Conservation (phyloP, 2,329 filamentous ascomycete species). For the Aspergillus persii region DNA sequence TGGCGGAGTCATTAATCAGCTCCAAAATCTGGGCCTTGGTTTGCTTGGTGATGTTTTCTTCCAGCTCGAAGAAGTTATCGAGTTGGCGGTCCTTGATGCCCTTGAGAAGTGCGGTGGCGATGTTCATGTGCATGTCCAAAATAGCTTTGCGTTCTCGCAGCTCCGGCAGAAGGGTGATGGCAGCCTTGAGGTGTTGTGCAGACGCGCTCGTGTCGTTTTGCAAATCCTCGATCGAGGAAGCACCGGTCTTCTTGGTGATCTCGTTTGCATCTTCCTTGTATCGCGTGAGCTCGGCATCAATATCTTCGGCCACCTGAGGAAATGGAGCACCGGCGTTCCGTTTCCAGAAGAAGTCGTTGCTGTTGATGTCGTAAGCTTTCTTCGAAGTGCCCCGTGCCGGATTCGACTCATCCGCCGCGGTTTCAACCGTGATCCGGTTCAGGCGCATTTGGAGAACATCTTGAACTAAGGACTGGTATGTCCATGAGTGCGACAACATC, state of each 20-base stretch:
- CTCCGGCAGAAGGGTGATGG: conserved; percentile 88
- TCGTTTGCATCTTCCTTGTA: conserved; percentile 96
- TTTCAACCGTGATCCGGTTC: conserved; percentile 91
- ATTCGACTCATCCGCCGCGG: conserved; percentile 73
- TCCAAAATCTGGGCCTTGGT: conserved; percentile 86
- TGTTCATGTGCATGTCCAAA: conserved; percentile 99
- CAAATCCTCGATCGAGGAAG: conserved; percentile 86
- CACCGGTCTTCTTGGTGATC: conserved; percentile 92
- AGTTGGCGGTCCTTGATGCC: conserved; percentile 94
- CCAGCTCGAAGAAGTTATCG: conserved; percentile 93
- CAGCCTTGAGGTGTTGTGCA: conserved; percentile 91
- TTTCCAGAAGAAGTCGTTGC: conserved; percentile 94
- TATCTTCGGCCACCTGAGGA: conserved; percentile 93
- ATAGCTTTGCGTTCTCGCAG: conserved; percentile 87
- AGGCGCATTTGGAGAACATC: conserved; percentile 76
- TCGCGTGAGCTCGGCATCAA: conserved; percentile 85
- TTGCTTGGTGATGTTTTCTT: conserved; percentile 89
- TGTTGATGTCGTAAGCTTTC: conserved; percentile 83
- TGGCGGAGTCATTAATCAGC: conserved; percentile 73
- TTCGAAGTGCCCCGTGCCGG: conserved; percentile 74
- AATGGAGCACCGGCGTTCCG: conserved; percentile 90
- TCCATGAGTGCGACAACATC: conserved; percentile 98
- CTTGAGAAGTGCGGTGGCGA: conserved; percentile 72
- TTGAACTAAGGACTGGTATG: conserved; percentile 80
- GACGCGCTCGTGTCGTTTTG: conserved; percentile 85